Evolutionary conservation across 371 early-diverging fungal species (phyloP).

Genomic region (Amoeboaphelidium protococcarum): DNA sequence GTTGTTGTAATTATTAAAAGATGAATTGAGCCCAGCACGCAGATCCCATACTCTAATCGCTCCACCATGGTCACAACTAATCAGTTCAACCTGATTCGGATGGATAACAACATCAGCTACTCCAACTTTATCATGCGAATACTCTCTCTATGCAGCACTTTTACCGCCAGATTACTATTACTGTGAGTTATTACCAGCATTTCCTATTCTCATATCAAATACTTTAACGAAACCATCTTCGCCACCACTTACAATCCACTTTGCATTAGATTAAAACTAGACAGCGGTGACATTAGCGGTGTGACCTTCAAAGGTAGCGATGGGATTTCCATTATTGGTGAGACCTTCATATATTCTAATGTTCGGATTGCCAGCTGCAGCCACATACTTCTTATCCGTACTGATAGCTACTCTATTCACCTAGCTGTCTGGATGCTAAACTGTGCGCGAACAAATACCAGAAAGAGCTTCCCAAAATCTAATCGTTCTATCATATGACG

Average conservation of each 20-base stretch:
- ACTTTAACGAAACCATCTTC: constrained; percentile 83
- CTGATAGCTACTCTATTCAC: constrained; percentile 77
- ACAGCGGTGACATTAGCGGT: constrained; percentile 70
- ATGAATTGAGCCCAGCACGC: no score
- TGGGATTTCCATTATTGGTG: constrained; percentile 39
- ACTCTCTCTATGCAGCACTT: neutral
- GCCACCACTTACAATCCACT: constrained; percentile 75
- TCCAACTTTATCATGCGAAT: constrained; percentile 32
- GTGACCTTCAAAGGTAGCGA: constrained; percentile 42
- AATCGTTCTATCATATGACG: constrained; percentile 86
- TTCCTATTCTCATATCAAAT: constrained; percentile 59
- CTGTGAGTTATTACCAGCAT: no score
- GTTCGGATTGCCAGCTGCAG: constrained; percentile 65
- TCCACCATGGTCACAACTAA: constrained; percentile 83
- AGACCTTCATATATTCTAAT: constrained; percentile 60
- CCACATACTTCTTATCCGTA: constrained; percentile 70
- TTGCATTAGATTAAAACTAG: constrained; percentile 68
- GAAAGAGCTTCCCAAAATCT: constrained; percentile 85
- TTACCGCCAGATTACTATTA: constrained; percentile 25
- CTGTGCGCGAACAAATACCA: constrained; percentile 73
- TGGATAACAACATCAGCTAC: constrained; percentile 86
- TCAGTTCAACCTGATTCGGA: constrained; percentile 77
- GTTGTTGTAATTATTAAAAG: no score
- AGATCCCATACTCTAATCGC: constrained; percentile 75
- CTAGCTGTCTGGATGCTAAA: constrained; percentile 86